Evolutionary conservation across 352 stramenopile genomes (phyloP).

Genomic region (Globisporangium middletonii): DNA sequence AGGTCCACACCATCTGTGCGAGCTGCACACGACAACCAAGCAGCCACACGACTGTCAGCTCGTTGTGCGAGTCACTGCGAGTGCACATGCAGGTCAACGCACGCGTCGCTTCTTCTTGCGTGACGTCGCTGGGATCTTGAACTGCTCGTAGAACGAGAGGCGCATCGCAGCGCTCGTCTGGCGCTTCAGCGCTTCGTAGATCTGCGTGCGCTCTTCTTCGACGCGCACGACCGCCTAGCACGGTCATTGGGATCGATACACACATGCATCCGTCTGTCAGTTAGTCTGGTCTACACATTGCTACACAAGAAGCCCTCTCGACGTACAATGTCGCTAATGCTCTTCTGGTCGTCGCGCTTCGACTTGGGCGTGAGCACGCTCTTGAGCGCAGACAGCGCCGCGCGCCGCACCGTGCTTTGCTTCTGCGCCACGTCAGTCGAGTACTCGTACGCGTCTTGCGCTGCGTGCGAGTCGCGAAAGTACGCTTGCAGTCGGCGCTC

Average conservation of each 20-base stretch:
- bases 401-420: conserved; percentile 13
- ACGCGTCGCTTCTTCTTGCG: conserved; percentile 75
- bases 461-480: conserved; percentile 25
- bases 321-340: conserved; percentile 27
- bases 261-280: neutral
- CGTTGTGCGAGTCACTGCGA: neutral
- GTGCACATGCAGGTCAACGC: neutral
- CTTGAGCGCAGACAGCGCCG: conserved; percentile 18
- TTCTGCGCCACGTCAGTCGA: conserved; percentile 19
- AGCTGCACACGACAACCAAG: conserved; percentile 20
- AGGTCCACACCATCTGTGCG: conserved; percentile 58
- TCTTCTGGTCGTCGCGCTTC: conserved; percentile 14
- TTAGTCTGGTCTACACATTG: neutral
- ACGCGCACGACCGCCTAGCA: conserved; percentile 41
- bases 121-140: conserved; percentile 40
- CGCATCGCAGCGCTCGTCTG: conserved; percentile 33
- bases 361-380: conserved; percentile 20
- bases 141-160: conserved; percentile 54
- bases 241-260: neutral
- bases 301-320: conserved; percentile 4
- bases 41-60: neutral
- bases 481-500: conserved; percentile 39
- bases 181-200: conserved; percentile 56
- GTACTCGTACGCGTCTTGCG: conserved; percentile 37
- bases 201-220: conserved; percentile 39